Evolutionary conservation across 2,329 filamentous ascomycete genomes (phyloP).

Genomic region (Penicillium aurantiogriseum): DNA sequence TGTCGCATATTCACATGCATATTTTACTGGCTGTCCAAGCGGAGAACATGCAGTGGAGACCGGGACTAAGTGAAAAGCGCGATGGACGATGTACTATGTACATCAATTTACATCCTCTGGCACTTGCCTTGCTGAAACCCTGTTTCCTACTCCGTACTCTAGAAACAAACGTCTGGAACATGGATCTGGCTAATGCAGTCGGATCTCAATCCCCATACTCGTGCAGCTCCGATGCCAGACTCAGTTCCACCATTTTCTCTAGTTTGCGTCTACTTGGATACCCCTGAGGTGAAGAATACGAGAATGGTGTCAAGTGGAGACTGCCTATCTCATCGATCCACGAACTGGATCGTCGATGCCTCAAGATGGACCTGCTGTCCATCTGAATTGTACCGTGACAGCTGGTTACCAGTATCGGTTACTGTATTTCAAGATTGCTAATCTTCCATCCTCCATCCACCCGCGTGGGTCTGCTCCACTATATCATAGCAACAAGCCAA

Average conservation of each 20-base stretch:
- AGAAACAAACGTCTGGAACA: not conserved
- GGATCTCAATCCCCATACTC: not conserved
- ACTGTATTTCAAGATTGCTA: slow-evolving; percentile 10
- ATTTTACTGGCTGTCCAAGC: slow-evolving; percentile 6
- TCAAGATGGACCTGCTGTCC: not conserved
- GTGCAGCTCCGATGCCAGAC: not conserved
- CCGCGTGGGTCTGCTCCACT: slow-evolving; percentile 6
- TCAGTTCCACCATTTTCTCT: not conserved
- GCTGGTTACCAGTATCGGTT: slow-evolving; percentile 2
- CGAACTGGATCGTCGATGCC: slow-evolving; percentile 14
- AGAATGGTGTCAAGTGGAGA: not conserved
- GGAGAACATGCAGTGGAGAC: slow-evolving; percentile 1
- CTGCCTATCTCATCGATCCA: not conserved
- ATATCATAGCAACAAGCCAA: not conserved
- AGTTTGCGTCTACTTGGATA: not conserved
- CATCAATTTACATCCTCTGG: not conserved
- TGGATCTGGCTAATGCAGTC: not conserved
- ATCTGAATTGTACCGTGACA: not conserved
- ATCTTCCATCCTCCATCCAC: slow-evolving; percentile 5
- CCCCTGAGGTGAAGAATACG: too few relatives aligned
- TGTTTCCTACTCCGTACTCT: not conserved
- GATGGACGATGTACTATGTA: not conserved
- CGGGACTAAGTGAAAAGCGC: not conserved
- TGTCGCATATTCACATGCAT: slow-evolving; percentile 11
- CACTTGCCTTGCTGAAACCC: not conserved